phyloP scores from a whole-genome alignment of 495 filamentous ascomycete genomes.

The Talaromyces stipitatus region DNA sequence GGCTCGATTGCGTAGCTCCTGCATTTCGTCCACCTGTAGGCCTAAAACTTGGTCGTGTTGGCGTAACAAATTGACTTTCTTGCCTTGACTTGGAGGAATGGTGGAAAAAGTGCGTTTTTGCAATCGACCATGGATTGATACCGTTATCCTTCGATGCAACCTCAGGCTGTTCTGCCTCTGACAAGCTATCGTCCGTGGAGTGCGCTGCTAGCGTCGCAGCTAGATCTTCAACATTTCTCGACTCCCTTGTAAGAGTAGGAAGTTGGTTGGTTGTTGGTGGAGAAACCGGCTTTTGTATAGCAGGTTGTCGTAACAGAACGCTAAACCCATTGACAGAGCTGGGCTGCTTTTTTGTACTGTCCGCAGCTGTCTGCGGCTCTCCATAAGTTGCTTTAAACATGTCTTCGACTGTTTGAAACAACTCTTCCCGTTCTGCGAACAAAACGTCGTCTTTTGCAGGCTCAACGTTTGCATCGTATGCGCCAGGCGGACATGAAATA shows the following conservation, averaged over 20 bases:
- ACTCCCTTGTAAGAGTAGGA: background rate
- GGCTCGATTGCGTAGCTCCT: background rate
- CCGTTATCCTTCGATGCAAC: constrained; percentile 4
- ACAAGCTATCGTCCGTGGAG: constrained; percentile 2
- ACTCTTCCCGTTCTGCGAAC: constrained; percentile 52
- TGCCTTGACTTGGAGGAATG: background rate
- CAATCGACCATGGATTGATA: constrained; percentile 28
- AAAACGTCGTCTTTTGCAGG: constrained; percentile 85
- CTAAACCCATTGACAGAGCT: background rate
- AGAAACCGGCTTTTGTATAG: constrained; percentile 1
- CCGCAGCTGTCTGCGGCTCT: constrained; percentile 13
- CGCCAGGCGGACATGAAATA: constrained; percentile 58
- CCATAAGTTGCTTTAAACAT: constrained; percentile 53
- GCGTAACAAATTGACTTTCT: background rate
- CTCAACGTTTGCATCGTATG: constrained; percentile 86
- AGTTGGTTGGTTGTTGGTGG: background rate
- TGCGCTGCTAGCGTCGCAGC: background rate
- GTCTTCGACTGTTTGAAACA: constrained; percentile 46
- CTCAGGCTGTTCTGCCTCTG: background rate
- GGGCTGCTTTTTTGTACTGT: background rate
- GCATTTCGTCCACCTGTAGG: background rate
- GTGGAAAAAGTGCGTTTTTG: constrained; percentile 9
- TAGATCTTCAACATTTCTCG: background rate
- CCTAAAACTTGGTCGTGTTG: background rate
- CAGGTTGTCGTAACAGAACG: constrained; percentile 1